phyloP scores from a whole-genome alignment of 148 eudicot genomes.

The Suaeda aralocaspica region DNA sequence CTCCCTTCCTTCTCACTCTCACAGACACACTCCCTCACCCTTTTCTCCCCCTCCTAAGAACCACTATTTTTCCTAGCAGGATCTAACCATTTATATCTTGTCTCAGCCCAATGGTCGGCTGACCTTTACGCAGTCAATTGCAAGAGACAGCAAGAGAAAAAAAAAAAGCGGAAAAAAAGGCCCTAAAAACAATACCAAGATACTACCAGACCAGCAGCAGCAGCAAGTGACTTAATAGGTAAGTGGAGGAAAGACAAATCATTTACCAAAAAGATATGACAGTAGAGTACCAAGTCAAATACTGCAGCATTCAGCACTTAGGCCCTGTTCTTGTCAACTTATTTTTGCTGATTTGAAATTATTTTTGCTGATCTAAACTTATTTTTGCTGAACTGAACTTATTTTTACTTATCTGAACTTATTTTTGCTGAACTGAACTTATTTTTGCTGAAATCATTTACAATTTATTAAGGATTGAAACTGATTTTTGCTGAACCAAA shows the following conservation, averaged over 20 bases:
- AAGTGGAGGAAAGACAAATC: too few relatives aligned
- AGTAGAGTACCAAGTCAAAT: not conserved
- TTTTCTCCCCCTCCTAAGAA: not conserved
- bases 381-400: too few relatives aligned
- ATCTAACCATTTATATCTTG: not conserved
- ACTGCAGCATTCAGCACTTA: not conserved
- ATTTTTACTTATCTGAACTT: too few relatives aligned
- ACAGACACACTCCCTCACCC: not conserved
- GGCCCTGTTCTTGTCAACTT: too few relatives aligned
- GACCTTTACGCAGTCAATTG: not conserved
- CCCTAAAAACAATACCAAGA: not conserved
- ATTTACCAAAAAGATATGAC: not conserved
- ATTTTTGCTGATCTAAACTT: too few relatives aligned
- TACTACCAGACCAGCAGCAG: not conserved
- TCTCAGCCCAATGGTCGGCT: not conserved
- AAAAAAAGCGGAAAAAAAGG: not conserved
- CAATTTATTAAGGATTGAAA: too few relatives aligned
- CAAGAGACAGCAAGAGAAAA: not conserved
- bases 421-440: too few relatives aligned
- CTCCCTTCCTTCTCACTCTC: not conserved
- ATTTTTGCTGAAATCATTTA: too few relatives aligned
- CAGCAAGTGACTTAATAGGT: not conserved
- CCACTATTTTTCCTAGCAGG: not conserved
- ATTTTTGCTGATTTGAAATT: too few relatives aligned
- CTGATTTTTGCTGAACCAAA: too few relatives aligned